A percentile compares a stretch with the other conserved stretches of the same genome.
These are phyloP conservation scores for Hypoxylon intermedium DNA, from an alignment of 495 filamentous ascomycete species.

Conservation along the genomic window DNA sequence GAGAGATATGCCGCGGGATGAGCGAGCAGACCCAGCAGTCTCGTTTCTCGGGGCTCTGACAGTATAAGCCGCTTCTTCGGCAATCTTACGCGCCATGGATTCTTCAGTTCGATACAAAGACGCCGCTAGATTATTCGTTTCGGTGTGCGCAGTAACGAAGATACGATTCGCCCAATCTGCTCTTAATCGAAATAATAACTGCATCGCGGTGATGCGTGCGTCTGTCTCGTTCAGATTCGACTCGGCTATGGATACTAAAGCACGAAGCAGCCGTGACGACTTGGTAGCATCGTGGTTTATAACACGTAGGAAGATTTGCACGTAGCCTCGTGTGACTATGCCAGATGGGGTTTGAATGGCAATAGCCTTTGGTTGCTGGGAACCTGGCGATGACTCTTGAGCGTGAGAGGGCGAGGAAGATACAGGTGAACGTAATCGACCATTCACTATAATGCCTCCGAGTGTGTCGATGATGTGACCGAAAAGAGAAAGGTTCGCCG, in stretches of 20 bases:
- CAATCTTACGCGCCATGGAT: constrained; percentile 58
- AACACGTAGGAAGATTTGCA: constrained; percentile 66
- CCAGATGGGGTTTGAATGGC: constrained; percentile 58
- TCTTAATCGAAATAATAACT: constrained; percentile 82
- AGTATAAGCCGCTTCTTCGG: constrained; percentile 56
- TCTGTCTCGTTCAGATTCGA: constrained; percentile 63
- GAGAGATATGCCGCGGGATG: constrained; percentile 56
- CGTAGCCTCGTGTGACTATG: constrained; percentile 62
- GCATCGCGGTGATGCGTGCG: constrained; percentile 80
- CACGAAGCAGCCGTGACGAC: constrained; percentile 57
- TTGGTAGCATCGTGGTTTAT: constrained; percentile 63
- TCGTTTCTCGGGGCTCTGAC: constrained; percentile 49
- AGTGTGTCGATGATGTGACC: constrained; percentile 59
- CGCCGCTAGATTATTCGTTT: constrained; percentile 74
- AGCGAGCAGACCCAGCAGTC: constrained; percentile 42
- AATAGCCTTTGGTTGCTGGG: constrained; percentile 32
- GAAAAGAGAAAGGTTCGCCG: constrained; percentile 58
- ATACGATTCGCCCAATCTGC: constrained; percentile 79
- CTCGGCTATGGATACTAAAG: constrained; percentile 65
- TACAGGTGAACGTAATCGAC: constrained; percentile 47
- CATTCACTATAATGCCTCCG: constrained; percentile 48
- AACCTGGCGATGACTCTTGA: constrained; percentile 18
- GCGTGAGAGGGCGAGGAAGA: constrained; percentile 41
- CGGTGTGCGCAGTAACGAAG: constrained; percentile 67
- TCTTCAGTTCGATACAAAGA: constrained; percentile 71